Conservation (phyloP, 371 early-diverging fungal genomes). For the Mucor saturninus region DNA sequence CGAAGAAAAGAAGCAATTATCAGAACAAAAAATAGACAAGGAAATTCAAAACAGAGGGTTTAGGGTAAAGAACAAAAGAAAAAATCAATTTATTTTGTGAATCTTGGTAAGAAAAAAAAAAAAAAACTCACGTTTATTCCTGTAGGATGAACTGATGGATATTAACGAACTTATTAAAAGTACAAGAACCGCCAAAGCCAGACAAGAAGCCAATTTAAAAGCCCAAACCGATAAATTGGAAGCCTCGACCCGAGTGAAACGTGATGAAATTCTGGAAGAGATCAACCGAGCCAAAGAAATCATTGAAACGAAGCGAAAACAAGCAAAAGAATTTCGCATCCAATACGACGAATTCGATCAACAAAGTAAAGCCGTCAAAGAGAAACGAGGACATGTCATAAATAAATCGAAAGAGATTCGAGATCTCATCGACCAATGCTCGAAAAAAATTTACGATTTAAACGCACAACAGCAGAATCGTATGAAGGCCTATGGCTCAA, state of each 20-base stretch:
- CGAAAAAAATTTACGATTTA: too few species aligned
- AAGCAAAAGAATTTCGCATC: slow-evolving; percentile 9
- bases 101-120: too few species aligned
- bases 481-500: slow-evolving; percentile 72
- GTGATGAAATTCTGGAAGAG: slow-evolving; percentile 28
- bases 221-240: slow-evolving; percentile 37
- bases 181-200: slow-evolving; percentile 41
- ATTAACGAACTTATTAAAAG: slow-evolving; percentile 24
- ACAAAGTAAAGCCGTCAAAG: slow-evolving; percentile 24
- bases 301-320: background rate
- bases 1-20: slow-evolving; percentile 10
- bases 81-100: too few species aligned
- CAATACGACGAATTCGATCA: slow-evolving; percentile 30
- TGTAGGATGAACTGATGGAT: slow-evolving; percentile 6
- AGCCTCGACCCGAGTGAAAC: slow-evolving; percentile 27
- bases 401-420: background rate
- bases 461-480: slow-evolving; percentile 60
- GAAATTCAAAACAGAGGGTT: slow-evolving; percentile 3
- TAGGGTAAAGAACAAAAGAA: background rate
- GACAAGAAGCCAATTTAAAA: slow-evolving; percentile 29
- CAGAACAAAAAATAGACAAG: background rate
- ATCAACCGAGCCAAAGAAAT: slow-evolving; percentile 40
- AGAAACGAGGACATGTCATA: slow-evolving; percentile 3
- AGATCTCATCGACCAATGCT: too few species aligned
- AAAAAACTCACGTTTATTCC: too few species aligned